phyloP scores from a whole-genome alignment of 768 basidiomycete genomes.

The Termitomyces bulborhizus region DNA sequence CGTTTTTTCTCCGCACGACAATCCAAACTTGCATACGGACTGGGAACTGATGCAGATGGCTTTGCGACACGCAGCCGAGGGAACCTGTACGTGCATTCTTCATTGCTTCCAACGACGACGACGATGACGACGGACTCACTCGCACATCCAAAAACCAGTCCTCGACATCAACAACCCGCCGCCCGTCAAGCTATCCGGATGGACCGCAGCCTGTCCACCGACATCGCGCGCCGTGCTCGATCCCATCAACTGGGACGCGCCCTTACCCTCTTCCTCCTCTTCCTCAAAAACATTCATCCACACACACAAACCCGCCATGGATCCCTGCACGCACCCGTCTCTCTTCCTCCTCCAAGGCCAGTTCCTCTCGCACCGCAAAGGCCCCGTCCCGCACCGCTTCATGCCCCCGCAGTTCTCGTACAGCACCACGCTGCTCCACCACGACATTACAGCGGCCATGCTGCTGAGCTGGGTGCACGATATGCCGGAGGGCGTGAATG shows the following conservation, averaged over 20 bases:
- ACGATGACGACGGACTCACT: background rate
- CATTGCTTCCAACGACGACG: no score
- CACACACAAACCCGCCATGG: slow-evolving; percentile 36
- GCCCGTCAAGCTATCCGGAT: slow-evolving; percentile 24
- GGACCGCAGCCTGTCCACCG: slow-evolving; percentile 33
- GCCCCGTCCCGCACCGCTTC: slow-evolving; percentile 34
- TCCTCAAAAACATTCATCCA: slow-evolving; percentile 33
- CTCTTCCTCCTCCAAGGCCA: slow-evolving; percentile 39
- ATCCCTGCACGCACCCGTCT: slow-evolving; percentile 38
- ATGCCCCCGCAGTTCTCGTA: slow-evolving; percentile 49
- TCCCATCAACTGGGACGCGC: slow-evolving; percentile 20
- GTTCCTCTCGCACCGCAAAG: slow-evolving; percentile 40
- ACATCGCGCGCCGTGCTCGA: slow-evolving; percentile 24
- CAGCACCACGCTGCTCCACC: slow-evolving; percentile 40
- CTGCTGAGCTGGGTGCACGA: slow-evolving; percentile 39
- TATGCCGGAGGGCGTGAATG: slow-evolving; percentile 32
- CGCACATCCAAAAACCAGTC: slow-evolving; percentile 14
- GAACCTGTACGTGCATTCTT: slow-evolving; percentile 30
- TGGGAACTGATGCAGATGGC: slow-evolving; percentile 28
- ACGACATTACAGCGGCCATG: slow-evolving; percentile 44
- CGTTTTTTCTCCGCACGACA: slow-evolving; percentile 46
- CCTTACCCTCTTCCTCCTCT: slow-evolving; percentile 3
- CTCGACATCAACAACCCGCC: slow-evolving; percentile 26
- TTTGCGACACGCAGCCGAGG: slow-evolving; percentile 28
- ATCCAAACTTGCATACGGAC: slow-evolving; percentile 33